Evolutionary conservation across 176 grass and related monocot genomes (phyloP).

Genomic region (Canna indica): DNA sequence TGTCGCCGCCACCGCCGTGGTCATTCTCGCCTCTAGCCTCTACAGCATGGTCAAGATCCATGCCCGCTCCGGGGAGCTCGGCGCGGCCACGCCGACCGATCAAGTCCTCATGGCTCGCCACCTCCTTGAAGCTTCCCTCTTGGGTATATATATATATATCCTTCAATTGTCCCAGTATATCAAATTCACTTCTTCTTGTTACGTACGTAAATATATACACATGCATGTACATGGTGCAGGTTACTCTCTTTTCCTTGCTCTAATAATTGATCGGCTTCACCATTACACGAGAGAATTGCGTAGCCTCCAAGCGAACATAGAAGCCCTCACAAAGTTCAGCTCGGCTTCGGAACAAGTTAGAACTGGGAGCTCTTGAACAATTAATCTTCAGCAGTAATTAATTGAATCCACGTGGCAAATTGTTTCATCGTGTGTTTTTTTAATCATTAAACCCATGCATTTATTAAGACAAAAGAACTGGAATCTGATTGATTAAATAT

Average conservation of each 20-base stretch:
- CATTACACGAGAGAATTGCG: background rate
- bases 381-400: no score
- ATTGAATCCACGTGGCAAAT: no score
- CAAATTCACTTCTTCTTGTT: no score
- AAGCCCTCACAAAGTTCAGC: background rate
- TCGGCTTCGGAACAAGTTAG: background rate
- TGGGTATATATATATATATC: no score
- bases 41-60: constrained; percentile 70
- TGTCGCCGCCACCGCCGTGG: constrained; percentile 44
- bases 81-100: constrained; percentile 59
- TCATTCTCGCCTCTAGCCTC: constrained; percentile 50
- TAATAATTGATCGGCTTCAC: background rate
- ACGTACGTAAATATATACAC: no score
- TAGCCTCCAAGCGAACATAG: background rate
- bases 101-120: constrained; percentile 78
- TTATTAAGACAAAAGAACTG: no score
- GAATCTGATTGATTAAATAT: no score
- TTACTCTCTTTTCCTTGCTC: background rate
- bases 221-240: background rate
- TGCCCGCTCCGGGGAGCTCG: constrained; percentile 30
- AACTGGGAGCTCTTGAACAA: no score
- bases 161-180: no score
- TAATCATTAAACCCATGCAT: no score
- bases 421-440: no score
- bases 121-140: constrained; percentile 73